These are phyloP conservation scores for Mycena venus DNA, from an alignment of 768 basidiomycete species.

Conservation along the genomic window DNA sequence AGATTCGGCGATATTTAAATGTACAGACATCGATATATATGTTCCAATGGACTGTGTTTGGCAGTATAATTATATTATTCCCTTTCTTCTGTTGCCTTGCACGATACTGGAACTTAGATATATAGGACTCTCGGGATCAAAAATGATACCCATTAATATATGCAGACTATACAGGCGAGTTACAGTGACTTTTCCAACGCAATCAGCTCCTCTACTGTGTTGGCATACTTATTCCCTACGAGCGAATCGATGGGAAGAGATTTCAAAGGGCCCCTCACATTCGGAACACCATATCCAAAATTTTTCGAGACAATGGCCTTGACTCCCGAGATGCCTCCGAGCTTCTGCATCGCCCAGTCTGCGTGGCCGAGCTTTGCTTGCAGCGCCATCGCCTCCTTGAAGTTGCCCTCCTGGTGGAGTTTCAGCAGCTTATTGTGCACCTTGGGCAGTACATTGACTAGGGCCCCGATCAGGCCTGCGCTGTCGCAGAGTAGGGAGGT, in stretches of 20 bases:
- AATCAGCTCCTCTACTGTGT: constrained; percentile 60
- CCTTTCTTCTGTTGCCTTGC: not conserved
- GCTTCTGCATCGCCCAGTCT: constrained; percentile 73
- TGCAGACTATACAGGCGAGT: not conserved
- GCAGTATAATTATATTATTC: constrained; percentile 9
- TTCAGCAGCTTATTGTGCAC: constrained; percentile 64
- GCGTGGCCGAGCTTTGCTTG: constrained; percentile 75
- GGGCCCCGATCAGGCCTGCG: constrained; percentile 75
- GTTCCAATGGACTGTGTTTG: constrained; percentile 4
- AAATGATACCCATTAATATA: not conserved
- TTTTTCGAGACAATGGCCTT: constrained; percentile 73
- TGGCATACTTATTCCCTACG: constrained; percentile 53
- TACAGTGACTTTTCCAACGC: constrained; percentile 57
- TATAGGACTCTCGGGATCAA: not conserved
- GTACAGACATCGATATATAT: not conserved
- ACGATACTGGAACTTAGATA: no score
- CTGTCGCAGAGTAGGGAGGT: constrained; percentile 73
- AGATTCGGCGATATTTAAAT: constrained; percentile 44
- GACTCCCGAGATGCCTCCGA: constrained; percentile 78
- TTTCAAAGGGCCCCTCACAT: constrained; percentile 65
- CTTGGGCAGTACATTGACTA: constrained; percentile 74
- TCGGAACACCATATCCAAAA: constrained; percentile 72
- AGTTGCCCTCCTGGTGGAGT: constrained; percentile 65
- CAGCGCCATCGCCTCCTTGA: constrained; percentile 70
- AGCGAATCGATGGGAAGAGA: constrained; percentile 53